A percentile compares a stretch with the other conserved stretches of the same genome.
Evolutionary conservation across 805 yeast species (phyloP).

Genomic region (Blastobotrys attinorum): DNA sequence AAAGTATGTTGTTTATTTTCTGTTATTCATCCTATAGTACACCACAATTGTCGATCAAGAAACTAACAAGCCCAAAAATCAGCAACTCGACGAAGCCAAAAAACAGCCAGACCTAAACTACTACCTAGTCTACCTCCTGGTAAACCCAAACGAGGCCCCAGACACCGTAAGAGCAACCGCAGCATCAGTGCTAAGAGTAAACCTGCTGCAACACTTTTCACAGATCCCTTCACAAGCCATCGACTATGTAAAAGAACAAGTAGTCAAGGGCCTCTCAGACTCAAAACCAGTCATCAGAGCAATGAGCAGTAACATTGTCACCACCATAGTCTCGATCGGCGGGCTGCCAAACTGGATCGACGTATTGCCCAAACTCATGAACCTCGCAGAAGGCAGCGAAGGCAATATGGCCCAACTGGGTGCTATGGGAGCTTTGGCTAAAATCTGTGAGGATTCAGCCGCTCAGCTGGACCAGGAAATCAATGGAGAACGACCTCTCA

Average conservation of each 20-base stretch:
- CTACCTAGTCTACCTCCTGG: slow-evolving; percentile 64
- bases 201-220: slow-evolving; percentile 33
- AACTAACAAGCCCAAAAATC: too few relatives aligned
- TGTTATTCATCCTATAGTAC: too few relatives aligned
- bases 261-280: slow-evolving; percentile 44
- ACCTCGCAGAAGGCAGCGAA: slow-evolving; percentile 44
- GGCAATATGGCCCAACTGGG: slow-evolving; percentile 53
- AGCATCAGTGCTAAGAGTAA: slow-evolving; percentile 77
- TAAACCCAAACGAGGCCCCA: slow-evolving; percentile 40
- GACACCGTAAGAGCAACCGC: slow-evolving; percentile 75
- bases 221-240: slow-evolving; percentile 29
- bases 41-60: too few relatives aligned
- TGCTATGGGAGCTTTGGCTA: slow-evolving; percentile 71
- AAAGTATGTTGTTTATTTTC: slow-evolving; percentile 26
- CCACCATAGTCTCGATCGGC: slow-evolving; percentile 60
- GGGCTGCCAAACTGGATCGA: slow-evolving; percentile 72
- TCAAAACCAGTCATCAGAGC: slow-evolving; percentile 60
- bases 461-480: slow-evolving; percentile 55
- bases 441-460: slow-evolving; percentile 86
- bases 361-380: slow-evolving; percentile 59
- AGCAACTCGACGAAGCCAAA: slow-evolving; percentile 60
- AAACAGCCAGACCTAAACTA: slow-evolving; percentile 70
- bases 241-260: slow-evolving; percentile 38
- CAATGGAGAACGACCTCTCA: slow-evolving; percentile 59
- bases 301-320: slow-evolving; percentile 84